Conservation (phyloP, 179 eudicot species). For the Spinacia oleracea region DNA sequence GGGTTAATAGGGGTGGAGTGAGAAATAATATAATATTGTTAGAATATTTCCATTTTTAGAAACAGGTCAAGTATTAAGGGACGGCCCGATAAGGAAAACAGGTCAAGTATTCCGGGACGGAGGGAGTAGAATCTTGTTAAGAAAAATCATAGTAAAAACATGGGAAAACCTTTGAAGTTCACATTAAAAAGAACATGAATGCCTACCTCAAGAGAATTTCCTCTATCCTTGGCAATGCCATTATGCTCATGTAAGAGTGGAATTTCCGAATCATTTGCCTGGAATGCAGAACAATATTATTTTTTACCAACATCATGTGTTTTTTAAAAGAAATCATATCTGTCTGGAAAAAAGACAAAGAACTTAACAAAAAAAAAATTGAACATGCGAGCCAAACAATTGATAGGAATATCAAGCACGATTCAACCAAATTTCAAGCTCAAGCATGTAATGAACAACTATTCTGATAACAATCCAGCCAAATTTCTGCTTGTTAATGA, state of each 20-base stretch:
- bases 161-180: background rate
- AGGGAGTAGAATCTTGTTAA: background rate
- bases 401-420: background rate
- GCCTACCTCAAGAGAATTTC: constrained; percentile 73
- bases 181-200: constrained; percentile 10
- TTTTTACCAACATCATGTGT: background rate
- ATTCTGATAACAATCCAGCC: background rate
- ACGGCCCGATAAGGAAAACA: too few relatives aligned
- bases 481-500: background rate
- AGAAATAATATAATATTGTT: too few relatives aligned
- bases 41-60: too few relatives aligned
- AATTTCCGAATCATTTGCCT: constrained; percentile 93
- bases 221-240: constrained; percentile 55
- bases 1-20: too few relatives aligned
- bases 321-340: background rate
- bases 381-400: background rate
- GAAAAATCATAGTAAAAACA: background rate
- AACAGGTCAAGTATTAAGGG: too few relatives aligned
- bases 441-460: background rate
- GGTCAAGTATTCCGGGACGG: too few relatives aligned
- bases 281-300: constrained; percentile 20
- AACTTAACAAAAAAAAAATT: background rate
- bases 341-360: background rate
- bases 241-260: constrained; percentile 84
- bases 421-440: background rate